Evolutionary conservation across 192 early-diverging fungal species (phyloP).

Genomic region (Linnemannia hyalina): DNA sequence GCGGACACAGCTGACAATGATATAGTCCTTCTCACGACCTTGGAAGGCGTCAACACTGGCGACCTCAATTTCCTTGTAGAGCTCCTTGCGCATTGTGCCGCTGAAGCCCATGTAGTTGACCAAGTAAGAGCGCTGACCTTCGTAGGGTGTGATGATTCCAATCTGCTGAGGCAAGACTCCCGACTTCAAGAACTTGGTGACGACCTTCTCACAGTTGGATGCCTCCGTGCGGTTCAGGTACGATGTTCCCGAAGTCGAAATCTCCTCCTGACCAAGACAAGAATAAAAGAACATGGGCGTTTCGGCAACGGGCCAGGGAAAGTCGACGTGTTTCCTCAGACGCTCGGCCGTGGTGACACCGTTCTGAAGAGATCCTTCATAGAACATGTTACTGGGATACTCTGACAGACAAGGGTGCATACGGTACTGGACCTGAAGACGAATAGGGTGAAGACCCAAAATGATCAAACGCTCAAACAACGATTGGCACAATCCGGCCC

Average conservation of each 20-base stretch:
- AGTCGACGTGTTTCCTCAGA: constrained; percentile 87
- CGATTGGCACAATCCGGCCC: constrained; percentile 94
- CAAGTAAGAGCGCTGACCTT: constrained; percentile 96
- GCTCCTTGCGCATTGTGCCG: constrained; percentile 89
- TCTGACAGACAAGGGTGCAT: constrained; percentile 99
- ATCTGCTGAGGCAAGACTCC: constrained; percentile 91
- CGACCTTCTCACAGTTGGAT: constrained; percentile 96
- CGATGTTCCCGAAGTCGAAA: constrained; percentile 96
- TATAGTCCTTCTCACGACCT: constrained; percentile 99
- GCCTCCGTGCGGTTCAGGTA: constrained; percentile 99
- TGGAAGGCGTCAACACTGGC: constrained; percentile 99
- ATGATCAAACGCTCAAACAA: constrained; percentile 97
- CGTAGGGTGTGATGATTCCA: constrained; percentile 98
- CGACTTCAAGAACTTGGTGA: constrained; percentile 93
- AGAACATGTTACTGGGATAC: constrained; percentile 99
- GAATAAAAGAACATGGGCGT: constrained; percentile 96
- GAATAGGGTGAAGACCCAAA: constrained; percentile 91
- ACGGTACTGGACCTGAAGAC: constrained; percentile 98
- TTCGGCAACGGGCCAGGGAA: constrained; percentile 96
- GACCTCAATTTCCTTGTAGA: constrained; percentile 99
- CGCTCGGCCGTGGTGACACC: constrained; percentile 95
- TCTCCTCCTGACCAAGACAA: constrained; percentile 96
- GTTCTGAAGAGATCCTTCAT: constrained; percentile 98
- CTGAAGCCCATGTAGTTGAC: constrained; percentile 97
- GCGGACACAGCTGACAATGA: constrained; percentile 97